phyloP scores from a whole-genome alignment of 1,139 yeast species.

The Scheffersomyces quercinus region DNA sequence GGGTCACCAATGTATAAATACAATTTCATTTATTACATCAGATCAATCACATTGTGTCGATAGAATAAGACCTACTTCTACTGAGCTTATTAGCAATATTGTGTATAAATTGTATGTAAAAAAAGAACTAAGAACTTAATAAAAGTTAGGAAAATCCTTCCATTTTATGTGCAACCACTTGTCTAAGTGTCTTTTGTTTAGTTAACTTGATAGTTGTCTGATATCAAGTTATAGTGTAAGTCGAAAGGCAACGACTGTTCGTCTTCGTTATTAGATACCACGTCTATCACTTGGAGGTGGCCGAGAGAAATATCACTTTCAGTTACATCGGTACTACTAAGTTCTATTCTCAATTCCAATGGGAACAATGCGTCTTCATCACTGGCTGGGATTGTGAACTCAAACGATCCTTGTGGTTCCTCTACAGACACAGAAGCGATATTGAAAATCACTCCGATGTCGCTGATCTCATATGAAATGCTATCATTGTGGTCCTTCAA shows the following conservation, averaged over 20 bases:
- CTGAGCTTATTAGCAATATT: too few relatives aligned
- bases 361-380: constrained; percentile 91
- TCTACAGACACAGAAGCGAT: constrained; percentile 50
- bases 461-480: constrained; percentile 49
- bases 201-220: constrained; percentile 69
- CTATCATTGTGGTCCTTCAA: constrained; percentile 50
- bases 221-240: constrained; percentile 57
- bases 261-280: constrained; percentile 38
- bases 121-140: neutral
- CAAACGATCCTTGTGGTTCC: constrained; percentile 72
- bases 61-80: too few relatives aligned
- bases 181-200: constrained; percentile 15
- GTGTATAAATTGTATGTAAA: too few relatives aligned
- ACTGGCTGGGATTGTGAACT: constrained; percentile 70
- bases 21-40: too few relatives aligned
- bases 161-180: neutral
- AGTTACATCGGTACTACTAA: constrained; percentile 32
- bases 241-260: constrained; percentile 69
- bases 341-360: constrained; percentile 60
- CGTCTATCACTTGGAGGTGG: constrained; percentile 42
- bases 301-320: constrained; percentile 45
- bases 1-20: too few relatives aligned
- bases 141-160: neutral
- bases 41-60: too few relatives aligned
- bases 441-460: constrained; percentile 61